A percentile compares a stretch with the other conserved stretches of the same genome.
Conservation (phyloP, 2,329 filamentous ascomycete species). For the Fusarium duplospermum region DNA sequence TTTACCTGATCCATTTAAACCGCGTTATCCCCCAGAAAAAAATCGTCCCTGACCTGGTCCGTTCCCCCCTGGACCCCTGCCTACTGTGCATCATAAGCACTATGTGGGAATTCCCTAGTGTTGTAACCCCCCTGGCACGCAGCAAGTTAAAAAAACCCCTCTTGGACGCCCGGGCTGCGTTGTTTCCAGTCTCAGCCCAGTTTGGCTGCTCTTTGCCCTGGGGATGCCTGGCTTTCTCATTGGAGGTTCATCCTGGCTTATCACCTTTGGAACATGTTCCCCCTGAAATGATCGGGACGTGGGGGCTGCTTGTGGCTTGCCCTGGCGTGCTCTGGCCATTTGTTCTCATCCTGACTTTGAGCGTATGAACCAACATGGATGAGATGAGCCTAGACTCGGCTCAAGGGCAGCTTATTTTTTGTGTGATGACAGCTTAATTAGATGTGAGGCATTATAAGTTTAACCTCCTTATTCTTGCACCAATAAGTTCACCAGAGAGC, state of each 20-base stretch:
- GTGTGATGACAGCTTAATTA: background rate
- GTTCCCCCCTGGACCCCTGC: background rate
- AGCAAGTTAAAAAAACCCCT: background rate
- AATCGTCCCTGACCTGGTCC: background rate
- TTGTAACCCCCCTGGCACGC: constrained; percentile 1
- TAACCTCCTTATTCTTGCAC: background rate
- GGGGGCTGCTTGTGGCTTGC: background rate
- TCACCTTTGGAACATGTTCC: background rate
- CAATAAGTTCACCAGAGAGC: background rate
- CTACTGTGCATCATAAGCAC: constrained; percentile 4
- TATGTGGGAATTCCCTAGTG: background rate
- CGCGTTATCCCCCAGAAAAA: background rate
- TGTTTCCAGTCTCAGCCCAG: constrained; percentile 1
- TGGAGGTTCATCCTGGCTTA: background rate
- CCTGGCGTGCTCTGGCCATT: background rate
- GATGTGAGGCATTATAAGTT: background rate
- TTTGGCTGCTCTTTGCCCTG: background rate
- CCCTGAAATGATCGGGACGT: constrained; percentile 4
- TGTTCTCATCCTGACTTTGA: background rate
- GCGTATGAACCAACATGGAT: background rate
- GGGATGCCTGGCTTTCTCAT: background rate
- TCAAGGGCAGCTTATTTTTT: background rate
- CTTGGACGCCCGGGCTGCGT: background rate
- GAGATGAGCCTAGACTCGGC: background rate
- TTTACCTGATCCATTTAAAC: background rate